Evolutionary conservation across 768 basidiomycete genomes (phyloP), one percentile per base, ranked within the genome.

Genomic region (Cystobasidium ongulense): DNA sequence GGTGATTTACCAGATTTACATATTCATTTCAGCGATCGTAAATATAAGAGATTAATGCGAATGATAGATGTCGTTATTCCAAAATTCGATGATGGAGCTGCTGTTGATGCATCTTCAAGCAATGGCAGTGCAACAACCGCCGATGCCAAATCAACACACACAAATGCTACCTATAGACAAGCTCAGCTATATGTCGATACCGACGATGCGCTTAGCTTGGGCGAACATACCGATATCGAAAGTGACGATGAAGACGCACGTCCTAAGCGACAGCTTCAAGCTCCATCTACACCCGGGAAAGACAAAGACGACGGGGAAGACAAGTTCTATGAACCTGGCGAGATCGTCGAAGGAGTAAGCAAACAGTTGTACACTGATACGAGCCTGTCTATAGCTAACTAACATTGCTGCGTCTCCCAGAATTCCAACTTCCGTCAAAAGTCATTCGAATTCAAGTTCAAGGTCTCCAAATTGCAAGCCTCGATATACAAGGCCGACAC

Each of bases 61-160:
- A 84, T 98, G 72, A 86, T 98, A 77, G 94, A 98, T 78, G 88
- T 93, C 31, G 87, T 88, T 33, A 88, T 98, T 43, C 96, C 96
- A 17, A 86, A 88, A 73, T 89, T 97, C 77, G 82, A 80, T 33
- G 88, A 86, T 53, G 83, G 85, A 29, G 75, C 77, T 35, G 74
- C 75, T n/a, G 76, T 75, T 5, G 61, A 64, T 15, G 38, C 39
- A 0, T 35, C 72, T 0, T 36, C 63, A 23, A 61, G 5, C 27
- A 54, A n/a, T 75, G 72, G 21, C 72, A 50, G 8, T 38, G 80
- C 13, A 35, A 35, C 52, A 25, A 23, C 46, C 29, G 18, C 76
- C 86, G 82, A 84, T 0, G 71, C 46, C 2, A 76, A 57, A 52
- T 63, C 65, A 1, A 50, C 33, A 29, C n/a, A 61, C 3, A 50